These are phyloP conservation scores for Tetrahymena elliotti DNA, from an alignment of 73 alveolate species.

Conservation along the genomic window DNA sequence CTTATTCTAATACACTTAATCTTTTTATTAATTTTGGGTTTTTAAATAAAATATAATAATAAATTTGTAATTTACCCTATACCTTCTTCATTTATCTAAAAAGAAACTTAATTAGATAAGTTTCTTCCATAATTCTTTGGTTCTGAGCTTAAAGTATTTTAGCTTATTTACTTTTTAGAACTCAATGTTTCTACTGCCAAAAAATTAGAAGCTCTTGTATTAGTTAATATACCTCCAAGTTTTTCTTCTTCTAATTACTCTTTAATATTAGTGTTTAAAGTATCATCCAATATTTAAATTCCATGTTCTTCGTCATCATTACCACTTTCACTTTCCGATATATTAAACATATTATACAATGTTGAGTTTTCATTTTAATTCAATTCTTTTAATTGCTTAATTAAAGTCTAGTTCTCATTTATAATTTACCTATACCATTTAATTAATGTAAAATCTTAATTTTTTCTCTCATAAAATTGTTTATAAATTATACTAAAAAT, in stretches of 20 bases:
- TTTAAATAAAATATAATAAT: too few relatives aligned
- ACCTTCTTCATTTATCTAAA: not conserved
- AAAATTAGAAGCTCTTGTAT: not conserved
- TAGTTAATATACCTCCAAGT: not conserved
- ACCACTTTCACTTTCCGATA: not conserved
- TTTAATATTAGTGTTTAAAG: not conserved
- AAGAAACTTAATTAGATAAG: not conserved
- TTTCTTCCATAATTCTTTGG: not conserved
- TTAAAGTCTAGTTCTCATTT: not conserved
- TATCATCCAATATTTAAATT: not conserved
- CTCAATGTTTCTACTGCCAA: not conserved
- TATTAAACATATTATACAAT: not conserved
- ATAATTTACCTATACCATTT: not conserved
- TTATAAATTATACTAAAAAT: too few relatives aligned
- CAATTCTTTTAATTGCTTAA: not conserved
- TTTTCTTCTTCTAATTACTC: not conserved
- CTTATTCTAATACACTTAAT: not conserved
- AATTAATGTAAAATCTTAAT: not conserved
- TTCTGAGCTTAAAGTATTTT: not conserved
- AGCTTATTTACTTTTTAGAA: not conserved
- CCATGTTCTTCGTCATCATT: not conserved
- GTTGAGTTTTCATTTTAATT: not conserved
- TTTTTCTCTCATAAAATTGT: too few relatives aligned
- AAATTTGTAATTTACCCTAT: not conserved
- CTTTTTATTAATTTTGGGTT: not conserved